These are phyloP conservation scores for Penicillium roqueforti DNA, from an alignment of 495 filamentous ascomycete genomes.

Conservation along the genomic window DNA sequence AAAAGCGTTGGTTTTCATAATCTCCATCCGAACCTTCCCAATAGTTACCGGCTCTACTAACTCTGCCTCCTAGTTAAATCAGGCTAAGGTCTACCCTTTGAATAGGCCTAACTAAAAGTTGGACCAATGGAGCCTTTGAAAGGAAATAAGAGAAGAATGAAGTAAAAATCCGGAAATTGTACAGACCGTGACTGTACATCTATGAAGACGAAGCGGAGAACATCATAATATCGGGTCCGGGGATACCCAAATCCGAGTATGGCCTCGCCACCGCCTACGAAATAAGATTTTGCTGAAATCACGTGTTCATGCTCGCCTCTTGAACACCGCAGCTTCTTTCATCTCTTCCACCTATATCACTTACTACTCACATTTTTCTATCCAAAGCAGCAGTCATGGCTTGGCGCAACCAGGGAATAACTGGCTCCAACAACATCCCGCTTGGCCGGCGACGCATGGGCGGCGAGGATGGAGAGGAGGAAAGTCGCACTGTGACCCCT, in stretches of 20 bases:
- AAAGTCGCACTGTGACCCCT: constrained; percentile 53
- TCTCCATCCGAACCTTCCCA: too few species aligned
- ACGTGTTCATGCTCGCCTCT: constrained; percentile 1
- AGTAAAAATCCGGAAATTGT: too few species aligned
- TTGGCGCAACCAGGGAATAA: constrained; percentile 94
- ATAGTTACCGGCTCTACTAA: too few species aligned
- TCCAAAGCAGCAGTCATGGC: constrained; percentile 53
- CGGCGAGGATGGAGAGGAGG: constrained; percentile 61
- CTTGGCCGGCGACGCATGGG: constrained; percentile 85
- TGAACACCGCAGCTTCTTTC: background rate
- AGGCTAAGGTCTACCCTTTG: too few species aligned
- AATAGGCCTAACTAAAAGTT: too few species aligned
- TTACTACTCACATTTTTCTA: constrained; percentile 11
- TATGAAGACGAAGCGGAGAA: too few species aligned
- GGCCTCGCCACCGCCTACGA: background rate
- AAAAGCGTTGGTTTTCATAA: too few species aligned
- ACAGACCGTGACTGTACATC: too few species aligned
- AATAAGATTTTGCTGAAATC: background rate
- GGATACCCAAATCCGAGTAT: background rate
- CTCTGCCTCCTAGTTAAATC: too few species aligned
- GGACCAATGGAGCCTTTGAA: too few species aligned
- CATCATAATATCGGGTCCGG: too few species aligned
- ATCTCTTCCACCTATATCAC: constrained; percentile 10
- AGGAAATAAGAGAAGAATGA: too few species aligned
- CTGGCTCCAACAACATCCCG: constrained; percentile 97